Evolutionary conservation across 2,329 filamentous ascomycete species (phyloP), one percentile per base, ranked within the genome.

Genomic region (Alternaria sp.): DNA sequence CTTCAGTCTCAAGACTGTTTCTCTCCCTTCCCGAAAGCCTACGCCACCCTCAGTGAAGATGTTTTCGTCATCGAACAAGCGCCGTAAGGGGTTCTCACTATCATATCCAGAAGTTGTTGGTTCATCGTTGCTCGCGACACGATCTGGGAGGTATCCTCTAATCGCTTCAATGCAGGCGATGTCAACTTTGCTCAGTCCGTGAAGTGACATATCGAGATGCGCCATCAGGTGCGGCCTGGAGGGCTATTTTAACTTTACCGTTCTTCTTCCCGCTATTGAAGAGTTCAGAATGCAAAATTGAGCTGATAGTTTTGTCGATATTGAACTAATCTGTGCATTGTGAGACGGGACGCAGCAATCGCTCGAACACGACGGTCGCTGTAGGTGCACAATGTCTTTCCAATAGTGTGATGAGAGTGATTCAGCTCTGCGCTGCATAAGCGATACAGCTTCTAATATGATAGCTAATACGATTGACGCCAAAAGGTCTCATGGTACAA

Each of bases 401-500:
- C 19, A 10, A 9, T 9, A 21, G 21, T 21, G 11, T 23, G 11
- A 21, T 10, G 3, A 9, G 1, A 45, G 11, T 21, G 17, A 13
- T 1, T 6, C 5, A 13, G 11, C 4, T 13, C 23, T 45, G 43
- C 43, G 40, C 40, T 17, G 19, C 7, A 3, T 45, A 17, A 12
- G 19, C 13, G 10, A 13, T 7, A 13, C 17, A 21, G 19, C 21
- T 19, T 12, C 19, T 19, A 6, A 8, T 3, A 45, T 3, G 11
- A 13, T 13, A 12, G 12, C 10, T 1, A 21, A 23, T 1, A 13
- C 19, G 8, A 13, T 32, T 0, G 4, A 13, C 2, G 1, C 28
- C 7, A 32, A 6, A 3, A 13, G 2, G 12, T 32, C 12, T 13
- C 0, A 7, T 2, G 3, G 7, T 0, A 32, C 30, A 32, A 7